Evolutionary conservation across 1,139 yeast species (phyloP).

Genomic region (Pichiaceae sp.): DNA sequence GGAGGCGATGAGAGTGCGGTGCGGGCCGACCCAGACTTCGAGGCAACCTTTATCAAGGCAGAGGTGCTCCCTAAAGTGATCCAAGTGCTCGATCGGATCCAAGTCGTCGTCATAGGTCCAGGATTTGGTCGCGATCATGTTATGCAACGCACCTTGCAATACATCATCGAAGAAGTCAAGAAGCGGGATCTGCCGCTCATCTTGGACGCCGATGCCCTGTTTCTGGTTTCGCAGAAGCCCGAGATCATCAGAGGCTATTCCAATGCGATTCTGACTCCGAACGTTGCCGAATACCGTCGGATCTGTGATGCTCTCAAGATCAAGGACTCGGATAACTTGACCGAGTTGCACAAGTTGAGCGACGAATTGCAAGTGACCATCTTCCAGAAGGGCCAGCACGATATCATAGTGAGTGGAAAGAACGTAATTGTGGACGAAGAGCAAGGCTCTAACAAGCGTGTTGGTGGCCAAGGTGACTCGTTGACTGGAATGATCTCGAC

Average conservation of each 20-base stretch:
- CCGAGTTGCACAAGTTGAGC: conserved; percentile 37
- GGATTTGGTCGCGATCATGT: conserved; percentile 80
- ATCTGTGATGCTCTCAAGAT: conserved; percentile 43
- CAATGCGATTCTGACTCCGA: conserved; percentile 76
- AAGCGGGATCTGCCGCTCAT: conserved; percentile 53
- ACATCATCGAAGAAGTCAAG: conserved; percentile 50
- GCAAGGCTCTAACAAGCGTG: conserved; percentile 62
- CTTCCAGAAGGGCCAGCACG: conserved; percentile 64
- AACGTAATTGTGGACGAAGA: conserved; percentile 31
- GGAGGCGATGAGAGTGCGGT: conserved; percentile 1
- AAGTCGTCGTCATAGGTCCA: conserved; percentile 84
- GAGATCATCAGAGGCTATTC: conserved; percentile 40
- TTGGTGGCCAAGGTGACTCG: conserved; percentile 89
- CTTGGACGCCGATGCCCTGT: conserved; percentile 86
- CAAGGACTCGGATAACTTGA: conserved; percentile 16
- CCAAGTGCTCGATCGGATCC: conserved; percentile 54
- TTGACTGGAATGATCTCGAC: conserved; percentile 66
- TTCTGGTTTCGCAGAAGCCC: conserved; percentile 49
- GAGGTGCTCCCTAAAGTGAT: conserved; percentile 48
- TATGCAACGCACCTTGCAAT: conserved; percentile 53
- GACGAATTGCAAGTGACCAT: conserved; percentile 49
- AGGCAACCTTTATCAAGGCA: conserved; percentile 30
- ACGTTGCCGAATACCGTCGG: conserved; percentile 75
- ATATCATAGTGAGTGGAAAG: conserved; percentile 50
- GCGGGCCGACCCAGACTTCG: conserved; percentile 7